Evolutionary conservation across 179 eudicot genomes (phyloP).

Genomic region (Beta macrorhiza): DNA sequence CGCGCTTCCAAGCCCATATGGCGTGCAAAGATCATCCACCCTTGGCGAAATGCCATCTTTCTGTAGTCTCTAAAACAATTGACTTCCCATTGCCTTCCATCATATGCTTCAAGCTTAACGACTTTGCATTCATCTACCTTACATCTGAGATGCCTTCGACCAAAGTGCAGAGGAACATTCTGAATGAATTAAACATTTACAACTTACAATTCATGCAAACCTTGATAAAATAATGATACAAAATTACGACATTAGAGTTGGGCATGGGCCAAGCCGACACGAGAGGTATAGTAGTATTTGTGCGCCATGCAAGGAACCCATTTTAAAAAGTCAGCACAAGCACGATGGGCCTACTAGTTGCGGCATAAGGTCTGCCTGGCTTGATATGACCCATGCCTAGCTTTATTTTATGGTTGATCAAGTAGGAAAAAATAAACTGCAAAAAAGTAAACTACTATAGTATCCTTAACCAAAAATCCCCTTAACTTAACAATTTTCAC

Average conservation of each 20-base stretch:
- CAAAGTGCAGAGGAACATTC: slow-evolving; percentile 24
- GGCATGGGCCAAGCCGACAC: not conserved
- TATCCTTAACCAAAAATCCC: too few relatives aligned
- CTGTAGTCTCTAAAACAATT: not conserved
- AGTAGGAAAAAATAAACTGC: too few relatives aligned
- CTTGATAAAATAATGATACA: not conserved
- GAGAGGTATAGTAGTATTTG: too few relatives aligned
- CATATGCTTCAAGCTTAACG: slow-evolving; percentile 10
- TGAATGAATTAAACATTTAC: not conserved
- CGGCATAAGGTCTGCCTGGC: too few relatives aligned
- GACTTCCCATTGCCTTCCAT: slow-evolving; percentile 25
- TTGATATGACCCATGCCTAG: too few relatives aligned
- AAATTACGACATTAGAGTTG: not conserved
- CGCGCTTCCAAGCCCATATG: slow-evolving; percentile 7
- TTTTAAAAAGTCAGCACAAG: too few relatives aligned
- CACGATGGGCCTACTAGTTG: not conserved
- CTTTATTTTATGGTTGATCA: too few relatives aligned
- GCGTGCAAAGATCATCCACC: slow-evolving; percentile 25
- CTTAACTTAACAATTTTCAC: too few relatives aligned
- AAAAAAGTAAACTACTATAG: too few relatives aligned
- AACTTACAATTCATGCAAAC: too few relatives aligned
- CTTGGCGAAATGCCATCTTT: slow-evolving; percentile 1
- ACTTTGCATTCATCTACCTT: not conserved
- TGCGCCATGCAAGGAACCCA: too few relatives aligned
- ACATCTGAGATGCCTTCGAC: not conserved